A percentile compares a stretch with the other conserved stretches of the same genome.
Evolutionary conservation across 2,329 filamentous ascomycete species (phyloP).

Genomic region (Colletotrichum sp.): DNA sequence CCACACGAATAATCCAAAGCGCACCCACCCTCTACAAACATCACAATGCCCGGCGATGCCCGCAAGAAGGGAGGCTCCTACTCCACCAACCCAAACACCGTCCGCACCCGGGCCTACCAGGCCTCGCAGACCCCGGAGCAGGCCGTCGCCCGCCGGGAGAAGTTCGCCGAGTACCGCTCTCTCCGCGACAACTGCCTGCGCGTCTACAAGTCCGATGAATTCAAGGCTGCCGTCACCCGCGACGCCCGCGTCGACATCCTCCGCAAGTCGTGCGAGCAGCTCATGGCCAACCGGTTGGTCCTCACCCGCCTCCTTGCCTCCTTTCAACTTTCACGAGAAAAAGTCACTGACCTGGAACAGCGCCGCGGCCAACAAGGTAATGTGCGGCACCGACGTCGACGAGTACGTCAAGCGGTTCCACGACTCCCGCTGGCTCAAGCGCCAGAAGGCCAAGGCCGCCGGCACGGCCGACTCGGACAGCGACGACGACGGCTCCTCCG

Average conservation of each 20-base stretch:
- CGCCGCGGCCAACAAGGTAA: neutral
- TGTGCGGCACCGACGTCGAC: neutral
- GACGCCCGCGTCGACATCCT: neutral
- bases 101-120: neutral
- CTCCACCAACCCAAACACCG: neutral
- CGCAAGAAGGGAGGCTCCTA: conserved; percentile 1
- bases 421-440: neutral
- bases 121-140: neutral
- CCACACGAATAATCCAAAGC: neutral
- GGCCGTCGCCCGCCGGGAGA: neutral
- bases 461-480: neutral
- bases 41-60: neutral
- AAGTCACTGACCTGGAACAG: neutral
- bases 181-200: neutral
- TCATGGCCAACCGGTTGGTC: neutral
- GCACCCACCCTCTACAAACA: neutral
- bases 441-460: neutral
- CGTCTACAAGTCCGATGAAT: neutral
- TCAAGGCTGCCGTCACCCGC: neutral
- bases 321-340: accelerated
- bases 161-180: conserved; percentile 2
- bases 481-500: neutral
- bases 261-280: neutral
- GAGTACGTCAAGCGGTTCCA: neutral
- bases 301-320: neutral